These are phyloP conservation scores for Sporothrix luriei DNA, from an alignment of 2,329 filamentous ascomycete species.

Conservation along the genomic window DNA sequence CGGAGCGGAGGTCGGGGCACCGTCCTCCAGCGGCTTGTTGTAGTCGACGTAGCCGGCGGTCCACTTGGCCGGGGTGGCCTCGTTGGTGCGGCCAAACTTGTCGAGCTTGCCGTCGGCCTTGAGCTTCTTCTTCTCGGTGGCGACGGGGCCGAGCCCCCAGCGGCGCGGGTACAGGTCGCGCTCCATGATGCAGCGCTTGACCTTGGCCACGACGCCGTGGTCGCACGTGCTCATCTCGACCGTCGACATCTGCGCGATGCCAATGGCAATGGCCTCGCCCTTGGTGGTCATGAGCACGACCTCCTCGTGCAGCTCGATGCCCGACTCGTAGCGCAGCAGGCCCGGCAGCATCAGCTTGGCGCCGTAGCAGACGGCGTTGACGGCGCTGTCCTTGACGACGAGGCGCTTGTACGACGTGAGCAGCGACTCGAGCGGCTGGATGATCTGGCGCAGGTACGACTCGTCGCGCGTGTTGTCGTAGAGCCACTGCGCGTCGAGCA, in stretches of 20 bases:
- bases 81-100: slow-evolving; percentile 93
- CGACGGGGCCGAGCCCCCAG: slow-evolving; percentile 94
- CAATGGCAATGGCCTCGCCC: slow-evolving; percentile 95
- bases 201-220: slow-evolving; percentile 96
- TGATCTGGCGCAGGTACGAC: slow-evolving; percentile 85
- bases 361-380: slow-evolving; percentile 98
- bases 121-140: slow-evolving; percentile 98
- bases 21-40: slow-evolving; percentile 57
- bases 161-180: slow-evolving; percentile 93
- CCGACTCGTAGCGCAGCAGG: slow-evolving; percentile 71
- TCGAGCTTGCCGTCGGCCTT: slow-evolving; percentile 97
- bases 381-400: slow-evolving; percentile 94
- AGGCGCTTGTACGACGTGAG: slow-evolving; percentile 93
- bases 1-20: slow-evolving; percentile 49
- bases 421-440: slow-evolving; percentile 88
- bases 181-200: slow-evolving; percentile 99
- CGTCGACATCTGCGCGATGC: slow-evolving; percentile 96
- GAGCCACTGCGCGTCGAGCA: slow-evolving; percentile 93
- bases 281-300: slow-evolving; percentile 98
- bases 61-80: slow-evolving; percentile 92
- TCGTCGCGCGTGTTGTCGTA: slow-evolving; percentile 96
- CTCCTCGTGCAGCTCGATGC: slow-evolving; percentile 81
- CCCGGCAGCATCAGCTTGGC: slow-evolving; percentile 99
- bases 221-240: slow-evolving; percentile 96
- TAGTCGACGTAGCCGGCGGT: slow-evolving; percentile 91